Base-by-base conservation (phyloP, 805 yeast species). In the Myxozyma udenii region DNA sequence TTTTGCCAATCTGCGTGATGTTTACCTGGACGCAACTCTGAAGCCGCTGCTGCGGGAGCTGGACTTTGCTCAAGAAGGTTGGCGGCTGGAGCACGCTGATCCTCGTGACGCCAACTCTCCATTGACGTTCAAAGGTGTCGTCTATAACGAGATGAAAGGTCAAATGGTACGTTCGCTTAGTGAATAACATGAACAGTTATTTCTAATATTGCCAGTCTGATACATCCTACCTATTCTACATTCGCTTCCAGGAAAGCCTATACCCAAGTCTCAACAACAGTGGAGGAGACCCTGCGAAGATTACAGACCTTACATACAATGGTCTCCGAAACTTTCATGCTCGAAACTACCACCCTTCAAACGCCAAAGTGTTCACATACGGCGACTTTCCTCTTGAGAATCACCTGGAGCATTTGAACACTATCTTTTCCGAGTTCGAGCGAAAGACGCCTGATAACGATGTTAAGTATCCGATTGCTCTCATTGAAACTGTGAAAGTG, bases 121-220 rank as follows among this genome's bases (percentile, higher is more conserved):
- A 1, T 65, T 93, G 38, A 74, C 73, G 3, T 87, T 88, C 68
- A 93, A 93, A 68, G 98, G 98, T 41, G 98, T 93, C 30, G 98
- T 93, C 2, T 93, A 86, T 67, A 93, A 93, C 66, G 98, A 93
- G 71, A 93, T 93, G 98, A 93, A 93, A 69, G 98, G 98, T 6
- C 97, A 91, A 69, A 80, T 87, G 65, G 53, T 49, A 38, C 12
- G 45, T 32, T 21, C 9, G 14, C 7, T 16, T 22, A 4, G 12
- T 28, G 12, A 16, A 19, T 14, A 14, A n/a, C n/a, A n/a, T n/a
- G n/a, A n/a, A n/a, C n/a, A n/a, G n/a, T n/a, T n/a, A n/a, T n/a
- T n/a, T n/a, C 39, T 11, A 11, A 39, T n/a, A 7, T 22, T 12
- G 16, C 24, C 37, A 49, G 53, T 85, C 96, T 0, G 91, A 88